Percentiles rank a stretch among this genome's conserved stretches.
phyloP scores from a whole-genome alignment of 805 yeast genomes.

The Metschnikowia chrysomelidarum region DNA sequence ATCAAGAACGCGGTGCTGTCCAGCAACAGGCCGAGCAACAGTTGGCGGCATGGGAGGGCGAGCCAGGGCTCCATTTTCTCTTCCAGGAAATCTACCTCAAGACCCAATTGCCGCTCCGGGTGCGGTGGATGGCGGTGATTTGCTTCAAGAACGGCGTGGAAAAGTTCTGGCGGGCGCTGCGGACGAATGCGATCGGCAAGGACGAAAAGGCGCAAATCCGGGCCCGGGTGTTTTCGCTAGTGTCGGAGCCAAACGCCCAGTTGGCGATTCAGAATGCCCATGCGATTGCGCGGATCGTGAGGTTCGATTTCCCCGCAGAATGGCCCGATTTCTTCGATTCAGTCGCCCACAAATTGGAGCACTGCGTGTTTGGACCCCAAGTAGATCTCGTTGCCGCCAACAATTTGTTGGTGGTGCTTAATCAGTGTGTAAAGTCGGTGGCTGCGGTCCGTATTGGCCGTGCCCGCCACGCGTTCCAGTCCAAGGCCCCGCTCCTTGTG shows the following conservation, averaged over 20 bases:
- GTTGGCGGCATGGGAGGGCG: conserved; percentile 65
- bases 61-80: conserved; percentile 55
- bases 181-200: conserved; percentile 47
- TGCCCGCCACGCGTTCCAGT: conserved; percentile 73
- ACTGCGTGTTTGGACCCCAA: conserved; percentile 34
- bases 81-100: conserved; percentile 63
- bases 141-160: conserved; percentile 88
- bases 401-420: conserved; percentile 63
- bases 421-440: conserved; percentile 74
- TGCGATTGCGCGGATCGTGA: conserved; percentile 70
- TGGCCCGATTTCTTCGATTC: conserved; percentile 85
- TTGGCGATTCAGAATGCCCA: conserved; percentile 82
- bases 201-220: conserved; percentile 73
- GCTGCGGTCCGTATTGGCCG: conserved; percentile 81
- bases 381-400: conserved; percentile 53
- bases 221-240: conserved; percentile 51
- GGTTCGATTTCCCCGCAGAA: conserved; percentile 81
- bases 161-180: conserved; percentile 75
- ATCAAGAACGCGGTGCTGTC: conserved; percentile 44
- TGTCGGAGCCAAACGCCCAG: conserved; percentile 72
- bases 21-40: conserved; percentile 70
- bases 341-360: conserved; percentile 44
- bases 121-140: conserved; percentile 85
- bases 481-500: conserved; percentile 61
- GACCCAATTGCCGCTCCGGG: conserved; percentile 54